phyloP scores from a whole-genome alignment of 331 rosid genomes.

The Rhamnella rubrinervis region DNA sequence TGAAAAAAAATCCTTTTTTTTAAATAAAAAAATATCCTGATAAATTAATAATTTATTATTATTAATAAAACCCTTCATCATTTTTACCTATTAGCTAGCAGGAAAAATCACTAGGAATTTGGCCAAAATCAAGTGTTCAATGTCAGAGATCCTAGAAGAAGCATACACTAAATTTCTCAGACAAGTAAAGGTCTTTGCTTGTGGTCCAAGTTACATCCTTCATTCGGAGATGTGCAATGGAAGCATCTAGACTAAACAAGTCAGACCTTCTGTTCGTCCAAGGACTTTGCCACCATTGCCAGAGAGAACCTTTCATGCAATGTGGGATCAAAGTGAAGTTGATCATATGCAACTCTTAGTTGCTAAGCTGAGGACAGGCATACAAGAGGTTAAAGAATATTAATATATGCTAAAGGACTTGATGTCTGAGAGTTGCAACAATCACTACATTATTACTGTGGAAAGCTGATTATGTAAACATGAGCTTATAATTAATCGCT shows the following conservation, averaged over 20 bases:
- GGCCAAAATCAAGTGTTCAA: not conserved
- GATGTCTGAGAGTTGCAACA: too few species aligned
- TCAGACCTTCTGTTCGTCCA: not conserved
- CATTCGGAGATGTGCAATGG: slow-evolving; percentile 7
- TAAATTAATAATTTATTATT: too few species aligned
- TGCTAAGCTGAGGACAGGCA: not conserved
- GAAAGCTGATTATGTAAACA: too few species aligned
- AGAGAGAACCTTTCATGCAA: not conserved
- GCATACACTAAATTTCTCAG: not conserved
- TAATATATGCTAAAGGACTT: not conserved
- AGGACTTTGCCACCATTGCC: slow-evolving; percentile 8
- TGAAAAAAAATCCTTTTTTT: too few species aligned
- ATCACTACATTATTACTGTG: too few species aligned
- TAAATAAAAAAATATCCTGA: too few species aligned
- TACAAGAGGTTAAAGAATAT: not conserved
- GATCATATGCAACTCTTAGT: not conserved
- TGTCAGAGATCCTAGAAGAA: not conserved
- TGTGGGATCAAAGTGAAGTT: not conserved
- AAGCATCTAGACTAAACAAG: not conserved
- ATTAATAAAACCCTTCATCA: too few species aligned
- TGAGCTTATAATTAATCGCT: too few species aligned
- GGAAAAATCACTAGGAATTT: too few species aligned
- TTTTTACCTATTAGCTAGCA: too few species aligned
- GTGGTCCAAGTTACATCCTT: not conserved
- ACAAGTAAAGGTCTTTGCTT: not conserved